phyloP scores from a whole-genome alignment of 257 asterid genomes.

The Prunella vulgaris region DNA sequence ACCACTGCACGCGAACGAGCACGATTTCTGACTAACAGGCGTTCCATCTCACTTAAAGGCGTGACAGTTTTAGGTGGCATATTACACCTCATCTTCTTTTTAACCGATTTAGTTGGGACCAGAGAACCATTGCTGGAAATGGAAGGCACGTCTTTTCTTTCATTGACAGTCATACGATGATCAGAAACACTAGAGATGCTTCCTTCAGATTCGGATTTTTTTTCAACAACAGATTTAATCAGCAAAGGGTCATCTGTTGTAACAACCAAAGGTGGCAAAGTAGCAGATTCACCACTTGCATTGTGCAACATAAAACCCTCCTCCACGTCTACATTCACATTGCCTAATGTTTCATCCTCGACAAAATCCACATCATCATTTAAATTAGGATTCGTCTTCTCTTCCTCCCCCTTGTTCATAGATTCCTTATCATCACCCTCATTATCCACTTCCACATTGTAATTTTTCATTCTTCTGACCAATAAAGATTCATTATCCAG shows the following conservation, averaged over 20 bases:
- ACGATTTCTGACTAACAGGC: constrained; percentile 51
- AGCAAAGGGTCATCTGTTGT: constrained; percentile 18
- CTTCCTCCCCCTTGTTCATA: constrained; percentile 27
- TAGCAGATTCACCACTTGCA: not conserved
- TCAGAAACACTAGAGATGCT: constrained; percentile 9
- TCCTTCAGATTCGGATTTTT: not conserved
- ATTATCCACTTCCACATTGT: constrained; percentile 1
- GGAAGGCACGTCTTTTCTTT: constrained; percentile 1
- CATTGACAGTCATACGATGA: not conserved
- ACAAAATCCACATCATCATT: constrained; percentile 53
- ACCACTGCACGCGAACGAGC: constrained; percentile 92
- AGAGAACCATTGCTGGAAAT: constrained; percentile 26
- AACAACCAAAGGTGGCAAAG: constrained; percentile 12
- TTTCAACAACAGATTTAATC: constrained; percentile 19
- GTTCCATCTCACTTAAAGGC: constrained; percentile 56
- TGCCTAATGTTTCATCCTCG: constrained; percentile 55
- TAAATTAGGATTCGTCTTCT: constrained; percentile 19
- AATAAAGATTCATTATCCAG: constrained; percentile 26
- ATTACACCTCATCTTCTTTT: constrained; percentile 71
- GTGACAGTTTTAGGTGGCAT: constrained; percentile 82
- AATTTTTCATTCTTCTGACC: constrained; percentile 21
- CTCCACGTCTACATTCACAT: constrained; percentile 28
- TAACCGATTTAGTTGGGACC: constrained; percentile 24
- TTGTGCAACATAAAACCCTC: constrained; percentile 28
- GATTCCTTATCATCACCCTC: constrained; percentile 17